A percentile compares a stretch with the other conserved stretches of the same genome.
Conservation (phyloP, 164 flowering plant species). For the Protea cynaroides region DNA sequence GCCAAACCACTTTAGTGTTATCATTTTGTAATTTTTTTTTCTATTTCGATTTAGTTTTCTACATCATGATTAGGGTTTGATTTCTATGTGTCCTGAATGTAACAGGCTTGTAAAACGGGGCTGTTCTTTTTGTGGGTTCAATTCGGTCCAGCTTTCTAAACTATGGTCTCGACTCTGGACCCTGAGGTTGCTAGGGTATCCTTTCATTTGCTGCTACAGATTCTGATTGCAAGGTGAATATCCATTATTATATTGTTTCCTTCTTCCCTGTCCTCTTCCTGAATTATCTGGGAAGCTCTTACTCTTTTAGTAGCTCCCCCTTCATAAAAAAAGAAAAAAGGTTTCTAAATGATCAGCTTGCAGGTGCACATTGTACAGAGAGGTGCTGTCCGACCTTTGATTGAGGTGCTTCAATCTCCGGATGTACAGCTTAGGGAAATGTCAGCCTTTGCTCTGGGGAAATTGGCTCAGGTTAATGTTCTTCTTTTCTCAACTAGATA, state of each 20-base stretch:
- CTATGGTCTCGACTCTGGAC: too few relatives aligned
- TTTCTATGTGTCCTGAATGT: too few relatives aligned
- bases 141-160: too few relatives aligned
- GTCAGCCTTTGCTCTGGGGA: conserved; percentile 98
- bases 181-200: conserved; percentile 89
- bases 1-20: too few relatives aligned
- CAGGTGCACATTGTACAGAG: conserved; percentile 98
- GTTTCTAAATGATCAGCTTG: conserved; percentile 13
- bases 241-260: background rate
- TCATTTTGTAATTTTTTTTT: too few relatives aligned
- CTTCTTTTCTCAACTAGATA: background rate
- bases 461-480: conserved; percentile 83
- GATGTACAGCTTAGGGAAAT: conserved; percentile 89
- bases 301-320: too few relatives aligned
- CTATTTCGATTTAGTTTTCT: too few relatives aligned
- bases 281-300: background rate
- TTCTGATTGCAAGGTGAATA: conserved; percentile 84
- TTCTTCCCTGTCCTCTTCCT: background rate
- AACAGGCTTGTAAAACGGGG: too few relatives aligned
- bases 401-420: conserved; percentile 91
- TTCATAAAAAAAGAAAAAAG: too few relatives aligned
- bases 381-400: conserved; percentile 92
- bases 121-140: too few relatives aligned
- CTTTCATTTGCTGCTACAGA: conserved; percentile 94
- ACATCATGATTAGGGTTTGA: too few relatives aligned